A percentile compares a stretch with the other conserved stretches of the same genome.
These are phyloP conservation scores for Phytophthora citricola DNA, from an alignment of 352 stramenopile species.

Conservation along the genomic window DNA sequence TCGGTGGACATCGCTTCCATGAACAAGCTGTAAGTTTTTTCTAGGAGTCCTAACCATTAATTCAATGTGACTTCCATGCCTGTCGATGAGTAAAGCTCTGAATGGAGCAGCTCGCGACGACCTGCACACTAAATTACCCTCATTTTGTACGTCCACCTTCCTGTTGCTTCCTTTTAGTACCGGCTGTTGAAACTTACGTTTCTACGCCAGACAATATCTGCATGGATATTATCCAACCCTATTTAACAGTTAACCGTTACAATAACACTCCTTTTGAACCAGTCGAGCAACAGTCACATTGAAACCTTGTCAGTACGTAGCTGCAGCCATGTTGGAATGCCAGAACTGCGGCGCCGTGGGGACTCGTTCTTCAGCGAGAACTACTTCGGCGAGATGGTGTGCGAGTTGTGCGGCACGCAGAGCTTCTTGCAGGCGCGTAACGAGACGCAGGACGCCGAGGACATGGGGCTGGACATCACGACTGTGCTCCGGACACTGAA, in stretches of 20 bases:
- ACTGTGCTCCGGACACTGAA: conserved; percentile 46
- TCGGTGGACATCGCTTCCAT: conserved; percentile 88
- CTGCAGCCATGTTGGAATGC: conserved; percentile 67
- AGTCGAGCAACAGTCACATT: conserved; percentile 6
- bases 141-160: no score
- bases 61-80: conserved; percentile 13
- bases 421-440: conserved; percentile 83
- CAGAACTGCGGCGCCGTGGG: conserved; percentile 74
- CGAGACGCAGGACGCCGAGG: conserved; percentile 83
- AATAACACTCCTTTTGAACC: conserved; percentile 15
- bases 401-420: conserved; percentile 86
- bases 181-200: not conserved
- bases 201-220: not conserved
- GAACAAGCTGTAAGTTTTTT: conserved; percentile 81
- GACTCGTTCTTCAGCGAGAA: conserved; percentile 86
- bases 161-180: no score
- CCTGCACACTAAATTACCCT: conserved; percentile 7
- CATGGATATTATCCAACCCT: not conserved
- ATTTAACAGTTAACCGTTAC: conserved; percentile 4
- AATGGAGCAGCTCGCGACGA: conserved; percentile 4
- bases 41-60: conserved; percentile 1
- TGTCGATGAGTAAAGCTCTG: conserved; percentile 1
- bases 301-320: no score
- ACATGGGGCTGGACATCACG: conserved; percentile 63
- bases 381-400: conserved; percentile 87